A percentile compares a stretch with the other conserved stretches of the same genome.
These are phyloP conservation scores for Ascochyta rabiei DNA, from an alignment of 2,329 filamentous ascomycete species.

Conservation along the genomic window DNA sequence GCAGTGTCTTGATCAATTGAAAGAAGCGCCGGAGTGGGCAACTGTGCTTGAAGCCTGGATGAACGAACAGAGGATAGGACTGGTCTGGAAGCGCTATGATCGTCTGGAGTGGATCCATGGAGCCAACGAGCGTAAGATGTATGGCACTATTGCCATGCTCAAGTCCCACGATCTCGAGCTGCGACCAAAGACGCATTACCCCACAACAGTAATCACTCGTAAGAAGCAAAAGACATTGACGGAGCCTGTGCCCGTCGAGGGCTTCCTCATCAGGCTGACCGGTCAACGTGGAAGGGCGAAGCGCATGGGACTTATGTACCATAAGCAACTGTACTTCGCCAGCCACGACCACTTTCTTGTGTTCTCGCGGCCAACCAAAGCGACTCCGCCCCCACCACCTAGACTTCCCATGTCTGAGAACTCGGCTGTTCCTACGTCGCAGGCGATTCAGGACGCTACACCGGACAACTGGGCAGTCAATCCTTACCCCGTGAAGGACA, in stretches of 20 bases:
- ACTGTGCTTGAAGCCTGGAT: conserved; percentile 66
- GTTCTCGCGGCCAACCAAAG: conserved; percentile 66
- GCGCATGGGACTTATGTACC: conserved; percentile 65
- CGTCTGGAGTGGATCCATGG: conserved; percentile 72
- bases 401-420: conserved; percentile 54
- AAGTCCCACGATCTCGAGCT: conserved; percentile 70
- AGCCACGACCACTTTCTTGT: conserved; percentile 68
- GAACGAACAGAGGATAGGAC: conserved; percentile 63
- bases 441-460: conserved; percentile 61
- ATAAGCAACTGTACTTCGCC: conserved; percentile 69
- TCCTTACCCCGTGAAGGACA: conserved; percentile 63
- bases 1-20: conserved; percentile 64
- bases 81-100: conserved; percentile 73
- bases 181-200: conserved; percentile 69
- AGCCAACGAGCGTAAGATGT: conserved; percentile 70
- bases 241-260: conserved; percentile 68
- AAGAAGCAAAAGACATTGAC: conserved; percentile 52
- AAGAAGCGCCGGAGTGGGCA: conserved; percentile 63
- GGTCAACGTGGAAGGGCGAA: conserved; percentile 66
- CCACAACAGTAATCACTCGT: conserved; percentile 55
- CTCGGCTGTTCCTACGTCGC: conserved; percentile 58
- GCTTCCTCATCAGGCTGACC: conserved; percentile 69
- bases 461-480: conserved; percentile 67
- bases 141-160: conserved; percentile 70
- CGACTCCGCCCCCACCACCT: conserved; percentile 63